Evolutionary conservation across 2,329 filamentous ascomycete species (phyloP).

Genomic region (Diaporthe citriasiana): DNA sequence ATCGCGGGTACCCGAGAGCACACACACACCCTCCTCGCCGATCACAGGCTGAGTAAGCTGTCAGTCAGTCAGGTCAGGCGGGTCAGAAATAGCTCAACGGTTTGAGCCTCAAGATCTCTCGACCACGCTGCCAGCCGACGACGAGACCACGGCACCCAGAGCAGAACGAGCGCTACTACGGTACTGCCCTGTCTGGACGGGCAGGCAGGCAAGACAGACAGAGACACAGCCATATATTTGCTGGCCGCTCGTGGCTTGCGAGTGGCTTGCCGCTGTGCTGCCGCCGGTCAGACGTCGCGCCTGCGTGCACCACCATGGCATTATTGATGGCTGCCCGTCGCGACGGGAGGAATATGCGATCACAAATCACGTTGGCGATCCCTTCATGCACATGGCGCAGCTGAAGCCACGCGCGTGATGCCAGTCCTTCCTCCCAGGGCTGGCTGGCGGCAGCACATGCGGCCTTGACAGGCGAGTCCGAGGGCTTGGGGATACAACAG

Average conservation of each 20-base stretch:
- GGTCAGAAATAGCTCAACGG: conserved; percentile 26
- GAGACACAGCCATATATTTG: not conserved
- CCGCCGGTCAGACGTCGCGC: conserved; percentile 35
- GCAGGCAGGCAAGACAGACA: not conserved
- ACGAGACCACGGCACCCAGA: not conserved
- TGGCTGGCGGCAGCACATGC: conserved; percentile 2
- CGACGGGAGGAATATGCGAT: conserved; percentile 31
- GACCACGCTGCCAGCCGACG: conserved; percentile 9
- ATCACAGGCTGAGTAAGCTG: conserved; percentile 28
- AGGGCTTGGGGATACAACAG: not conserved
- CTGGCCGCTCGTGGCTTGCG: conserved; percentile 11
- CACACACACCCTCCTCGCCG: not conserved
- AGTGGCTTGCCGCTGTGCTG: too few species aligned
- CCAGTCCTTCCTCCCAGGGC: not conserved
- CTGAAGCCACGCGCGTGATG: conserved; percentile 29
- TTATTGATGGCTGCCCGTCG: conserved; percentile 17
- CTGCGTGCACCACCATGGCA: conserved; percentile 7
- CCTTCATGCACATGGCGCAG: conserved; percentile 36
- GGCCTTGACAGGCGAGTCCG: conserved; percentile 26
- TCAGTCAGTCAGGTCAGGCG: conserved; percentile 2
- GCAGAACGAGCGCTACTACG: not conserved
- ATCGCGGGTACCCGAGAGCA: conserved; percentile 2
- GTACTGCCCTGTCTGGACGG: not conserved
- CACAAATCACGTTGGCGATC: conserved; percentile 33
- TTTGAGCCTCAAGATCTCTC: conserved; percentile 23